phyloP scores from a whole-genome alignment of 345 rosid species.

The Firmiana major region DNA sequence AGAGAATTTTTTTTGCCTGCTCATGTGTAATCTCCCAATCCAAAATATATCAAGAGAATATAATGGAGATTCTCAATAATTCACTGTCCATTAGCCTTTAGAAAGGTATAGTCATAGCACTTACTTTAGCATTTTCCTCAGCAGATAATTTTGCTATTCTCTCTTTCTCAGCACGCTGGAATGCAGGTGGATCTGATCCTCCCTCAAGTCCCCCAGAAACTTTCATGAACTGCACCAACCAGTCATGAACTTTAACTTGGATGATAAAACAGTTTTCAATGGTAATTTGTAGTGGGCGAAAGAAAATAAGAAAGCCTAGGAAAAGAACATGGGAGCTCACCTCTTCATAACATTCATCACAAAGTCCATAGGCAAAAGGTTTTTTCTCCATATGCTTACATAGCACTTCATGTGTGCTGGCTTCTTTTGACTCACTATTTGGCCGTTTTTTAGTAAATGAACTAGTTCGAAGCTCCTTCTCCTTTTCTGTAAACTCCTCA shows the following conservation, averaged over 20 bases:
- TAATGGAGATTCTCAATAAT: neutral
- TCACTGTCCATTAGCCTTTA: neutral
- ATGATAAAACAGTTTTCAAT: slow-evolving; percentile 11
- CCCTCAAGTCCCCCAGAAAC: slow-evolving; percentile 82
- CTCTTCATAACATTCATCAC: slow-evolving; percentile 59
- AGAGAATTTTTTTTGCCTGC: neutral
- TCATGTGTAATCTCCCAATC: neutral
- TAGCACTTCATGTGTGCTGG: slow-evolving; percentile 38
- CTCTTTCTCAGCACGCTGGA: slow-evolving; percentile 75
- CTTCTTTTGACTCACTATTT: slow-evolving; percentile 21
- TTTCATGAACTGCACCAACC: slow-evolving; percentile 45
- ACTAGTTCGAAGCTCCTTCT: slow-evolving; percentile 40
- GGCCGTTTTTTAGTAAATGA: slow-evolving; percentile 23
- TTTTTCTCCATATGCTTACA: slow-evolving; percentile 59
- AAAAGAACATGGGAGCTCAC: slow-evolving; percentile 36
- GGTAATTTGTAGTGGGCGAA: neutral
- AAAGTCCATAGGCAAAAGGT: slow-evolving; percentile 61
- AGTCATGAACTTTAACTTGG: slow-evolving; percentile 8
- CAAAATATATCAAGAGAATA: neutral
- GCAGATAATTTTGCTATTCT: slow-evolving; percentile 44
- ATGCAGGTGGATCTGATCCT: slow-evolving; percentile 91
- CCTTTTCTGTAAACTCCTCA: slow-evolving; percentile 63
- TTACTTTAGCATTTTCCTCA: slow-evolving; percentile 34
- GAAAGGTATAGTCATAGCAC: slow-evolving; percentile 22
- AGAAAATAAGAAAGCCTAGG: neutral